Evolutionary conservation across 2,329 filamentous ascomycete genomes (phyloP).

Genomic region (Epichloe sylvatica): DNA sequence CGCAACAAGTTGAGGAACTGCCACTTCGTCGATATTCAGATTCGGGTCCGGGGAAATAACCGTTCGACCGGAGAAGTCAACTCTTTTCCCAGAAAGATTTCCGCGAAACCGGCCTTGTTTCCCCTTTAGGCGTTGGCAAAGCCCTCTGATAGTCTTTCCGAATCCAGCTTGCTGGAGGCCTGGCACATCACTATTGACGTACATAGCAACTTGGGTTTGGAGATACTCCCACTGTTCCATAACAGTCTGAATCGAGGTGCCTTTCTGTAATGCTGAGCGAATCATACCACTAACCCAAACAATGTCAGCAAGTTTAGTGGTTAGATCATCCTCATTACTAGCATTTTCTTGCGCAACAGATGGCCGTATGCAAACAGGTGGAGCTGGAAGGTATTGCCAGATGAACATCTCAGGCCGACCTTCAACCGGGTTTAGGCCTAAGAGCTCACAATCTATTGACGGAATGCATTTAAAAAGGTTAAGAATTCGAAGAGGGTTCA

Average conservation of each 20-base stretch:
- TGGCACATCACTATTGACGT: slow-evolving; percentile 93
- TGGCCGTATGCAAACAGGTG: slow-evolving; percentile 84
- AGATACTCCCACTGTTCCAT: slow-evolving; percentile 99
- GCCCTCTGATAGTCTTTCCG: slow-evolving; percentile 79
- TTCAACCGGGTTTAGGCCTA: slow-evolving; percentile 76
- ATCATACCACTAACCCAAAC: slow-evolving; percentile 84
- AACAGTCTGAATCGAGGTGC: slow-evolving; percentile 72
- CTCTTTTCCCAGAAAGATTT: slow-evolving; percentile 93
- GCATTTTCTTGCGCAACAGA: slow-evolving; percentile 87
- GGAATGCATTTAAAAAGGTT: slow-evolving; percentile 86
- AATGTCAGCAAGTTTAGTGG: slow-evolving; percentile 92
- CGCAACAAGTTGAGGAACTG: slow-evolving; percentile 80
- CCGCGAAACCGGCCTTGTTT: slow-evolving; percentile 96
- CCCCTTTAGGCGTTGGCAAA: slow-evolving; percentile 89
- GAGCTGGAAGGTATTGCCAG: slow-evolving; percentile 91
- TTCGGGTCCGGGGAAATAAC: slow-evolving; percentile 99
- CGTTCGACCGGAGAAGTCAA: slow-evolving; percentile 93
- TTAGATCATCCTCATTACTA: slow-evolving; percentile 92
- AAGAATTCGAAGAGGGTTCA: slow-evolving; percentile 77
- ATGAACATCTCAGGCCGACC: slow-evolving; percentile 92
- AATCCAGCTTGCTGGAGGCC: slow-evolving; percentile 80
- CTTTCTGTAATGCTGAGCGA: slow-evolving; percentile 66
- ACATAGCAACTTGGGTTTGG: slow-evolving; percentile 89
- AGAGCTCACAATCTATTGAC: slow-evolving; percentile 73
- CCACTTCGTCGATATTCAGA: slow-evolving; percentile 82